Evolutionary conservation across 371 early-diverging fungal species (phyloP).

Genomic region (Zychaea mexicana): DNA sequence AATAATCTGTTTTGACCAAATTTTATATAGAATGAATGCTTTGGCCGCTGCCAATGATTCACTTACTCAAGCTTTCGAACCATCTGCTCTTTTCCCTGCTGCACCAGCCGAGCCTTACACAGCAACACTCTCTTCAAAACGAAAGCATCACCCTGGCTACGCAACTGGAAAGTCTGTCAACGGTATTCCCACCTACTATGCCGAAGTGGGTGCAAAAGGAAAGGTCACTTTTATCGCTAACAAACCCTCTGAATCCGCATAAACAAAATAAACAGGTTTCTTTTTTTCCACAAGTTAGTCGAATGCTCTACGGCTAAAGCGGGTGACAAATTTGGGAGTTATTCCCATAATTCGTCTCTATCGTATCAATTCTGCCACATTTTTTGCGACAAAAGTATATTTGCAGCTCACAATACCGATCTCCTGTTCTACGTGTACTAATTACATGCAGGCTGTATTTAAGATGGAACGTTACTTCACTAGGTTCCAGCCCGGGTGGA

Average conservation of each 20-base stretch:
- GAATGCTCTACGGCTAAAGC: too few species aligned
- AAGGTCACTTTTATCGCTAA: constrained; percentile 28
- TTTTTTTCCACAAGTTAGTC: too few species aligned
- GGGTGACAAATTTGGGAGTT: too few species aligned
- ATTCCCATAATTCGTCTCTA: too few species aligned
- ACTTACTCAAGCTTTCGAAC: constrained; percentile 41
- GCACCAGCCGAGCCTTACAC: constrained; percentile 15
- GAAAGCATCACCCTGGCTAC: constrained; percentile 30
- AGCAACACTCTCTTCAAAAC: background rate
- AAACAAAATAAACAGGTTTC: too few species aligned
- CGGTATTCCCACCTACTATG: constrained; percentile 49
- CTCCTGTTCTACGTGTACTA: too few species aligned
- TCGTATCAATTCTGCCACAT: too few species aligned
- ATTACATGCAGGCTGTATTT: too few species aligned
- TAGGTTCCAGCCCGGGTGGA: too few species aligned
- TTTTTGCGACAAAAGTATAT: too few species aligned
- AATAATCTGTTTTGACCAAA: background rate
- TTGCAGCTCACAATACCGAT: too few species aligned
- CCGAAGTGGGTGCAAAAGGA: constrained; percentile 39
- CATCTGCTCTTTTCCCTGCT: constrained; percentile 38
- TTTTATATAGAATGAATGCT: constrained; percentile 38
- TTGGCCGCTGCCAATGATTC: constrained; percentile 47
- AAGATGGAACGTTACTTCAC: too few species aligned
- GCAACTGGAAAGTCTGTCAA: constrained; percentile 37
- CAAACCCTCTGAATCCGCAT: background rate